A percentile compares a stretch with the other conserved stretches of the same genome.
Conservation (phyloP, 805 yeast species). For the Schwanniomyces polymorphus region DNA sequence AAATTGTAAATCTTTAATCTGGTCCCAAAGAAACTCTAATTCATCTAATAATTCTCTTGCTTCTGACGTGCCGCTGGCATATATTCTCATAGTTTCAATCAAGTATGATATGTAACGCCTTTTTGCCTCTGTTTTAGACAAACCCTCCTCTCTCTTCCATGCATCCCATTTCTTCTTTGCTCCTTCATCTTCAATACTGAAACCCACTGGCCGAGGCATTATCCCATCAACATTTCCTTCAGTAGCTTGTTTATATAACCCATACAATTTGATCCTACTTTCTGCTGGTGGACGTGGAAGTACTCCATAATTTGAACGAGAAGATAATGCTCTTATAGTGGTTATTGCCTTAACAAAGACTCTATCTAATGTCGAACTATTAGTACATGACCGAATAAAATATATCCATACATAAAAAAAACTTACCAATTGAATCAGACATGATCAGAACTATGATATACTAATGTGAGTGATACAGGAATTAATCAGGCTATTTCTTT, state of each 20-base stretch:
- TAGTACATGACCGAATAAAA: not conserved
- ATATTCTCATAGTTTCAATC: conserved; percentile 69
- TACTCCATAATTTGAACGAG: conserved; percentile 59
- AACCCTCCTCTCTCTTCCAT: conserved; percentile 75
- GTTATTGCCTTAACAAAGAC: conserved; percentile 82
- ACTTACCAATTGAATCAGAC: conserved; percentile 52
- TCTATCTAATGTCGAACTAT: conserved; percentile 46
- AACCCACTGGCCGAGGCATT: conserved; percentile 65
- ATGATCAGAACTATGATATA: conserved; percentile 15
- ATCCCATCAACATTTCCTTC: conserved; percentile 78
- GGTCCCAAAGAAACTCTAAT: conserved; percentile 74
- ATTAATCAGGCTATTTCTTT: not conserved
- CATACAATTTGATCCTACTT: conserved; percentile 67
- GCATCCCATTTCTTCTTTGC: conserved; percentile 81
- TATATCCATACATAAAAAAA: not conserved
- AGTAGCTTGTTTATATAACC: conserved; percentile 85
- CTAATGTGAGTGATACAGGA: not conserved
- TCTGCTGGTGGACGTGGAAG: conserved; percentile 79
- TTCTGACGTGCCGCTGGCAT: conserved; percentile 67
- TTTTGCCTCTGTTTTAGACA: conserved; percentile 71
- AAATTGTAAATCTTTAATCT: conserved; percentile 51
- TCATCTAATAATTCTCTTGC: conserved; percentile 66
- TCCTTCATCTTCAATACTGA: conserved; percentile 59
- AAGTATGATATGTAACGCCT: conserved; percentile 64
- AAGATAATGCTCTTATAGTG: conserved; percentile 71